These are phyloP conservation scores for Tolypocladium cylindrosporum DNA, from an alignment of 2,329 filamentous ascomycete species.

Conservation along the genomic window DNA sequence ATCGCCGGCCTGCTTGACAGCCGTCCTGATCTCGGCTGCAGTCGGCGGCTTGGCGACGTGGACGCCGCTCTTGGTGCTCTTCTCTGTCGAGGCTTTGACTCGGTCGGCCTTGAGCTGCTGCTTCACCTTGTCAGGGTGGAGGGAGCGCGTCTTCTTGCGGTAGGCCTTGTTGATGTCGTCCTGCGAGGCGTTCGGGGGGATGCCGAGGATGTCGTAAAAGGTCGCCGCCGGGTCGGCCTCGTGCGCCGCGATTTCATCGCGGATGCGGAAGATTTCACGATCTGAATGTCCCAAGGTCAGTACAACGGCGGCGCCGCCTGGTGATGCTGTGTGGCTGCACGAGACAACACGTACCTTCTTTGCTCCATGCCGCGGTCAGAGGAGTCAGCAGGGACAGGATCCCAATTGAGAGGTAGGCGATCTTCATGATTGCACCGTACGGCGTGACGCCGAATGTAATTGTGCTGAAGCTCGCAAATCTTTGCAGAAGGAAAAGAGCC, in stretches of 20 bases:
- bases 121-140: constrained; percentile 95
- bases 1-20: constrained; percentile 71
- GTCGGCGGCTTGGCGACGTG: constrained; percentile 62
- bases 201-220: constrained; percentile 90
- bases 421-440: constrained; percentile 55
- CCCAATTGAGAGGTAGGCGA: constrained; percentile 55
- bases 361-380: constrained; percentile 68
- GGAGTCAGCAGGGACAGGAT: constrained; percentile 58
- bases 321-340: not conserved
- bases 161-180: constrained; percentile 93
- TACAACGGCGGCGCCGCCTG: not conserved
- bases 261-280: constrained; percentile 93
- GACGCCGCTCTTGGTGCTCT: constrained; percentile 47
- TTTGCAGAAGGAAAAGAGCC: not conserved
- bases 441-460: not conserved
- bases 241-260: constrained; percentile 75
- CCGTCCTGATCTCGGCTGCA: constrained; percentile 64
- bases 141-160: constrained; percentile 70
- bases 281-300: constrained; percentile 42
- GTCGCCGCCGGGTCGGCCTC: constrained; percentile 66
- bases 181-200: constrained; percentile 61
- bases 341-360: constrained; percentile 59
- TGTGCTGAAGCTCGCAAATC: not conserved
- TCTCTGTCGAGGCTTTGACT: constrained; percentile 38
- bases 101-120: constrained; percentile 68